A percentile compares a stretch with the other conserved stretches of the same genome.
Evolutionary conservation across 805 yeast species (phyloP).

Genomic region (Priceomyces medius): DNA sequence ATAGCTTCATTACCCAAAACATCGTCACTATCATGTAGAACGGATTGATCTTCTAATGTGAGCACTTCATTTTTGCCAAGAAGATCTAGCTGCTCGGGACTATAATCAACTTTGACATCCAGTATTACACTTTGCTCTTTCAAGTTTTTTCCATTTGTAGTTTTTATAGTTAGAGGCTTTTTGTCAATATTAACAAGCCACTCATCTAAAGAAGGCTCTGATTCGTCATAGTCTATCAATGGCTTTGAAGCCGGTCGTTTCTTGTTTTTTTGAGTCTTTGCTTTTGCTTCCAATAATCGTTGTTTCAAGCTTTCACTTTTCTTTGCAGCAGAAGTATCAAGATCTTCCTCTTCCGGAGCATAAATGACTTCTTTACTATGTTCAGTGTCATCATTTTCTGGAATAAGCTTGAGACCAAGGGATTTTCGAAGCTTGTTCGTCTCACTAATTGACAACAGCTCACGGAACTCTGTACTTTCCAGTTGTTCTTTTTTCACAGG

Average conservation of each 20-base stretch:
- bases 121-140: constrained; percentile 19
- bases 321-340: constrained; percentile 14
- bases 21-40: constrained; percentile 30
- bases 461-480: background rate
- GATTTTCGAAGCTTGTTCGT: constrained; percentile 53
- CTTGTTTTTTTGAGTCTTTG: constrained; percentile 19
- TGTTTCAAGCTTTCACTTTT: constrained; percentile 14
- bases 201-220: constrained; percentile 33
- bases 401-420: constrained; percentile 55
- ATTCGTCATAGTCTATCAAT: constrained; percentile 23
- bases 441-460: constrained; percentile 46
- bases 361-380: background rate
- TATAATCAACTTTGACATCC: constrained; percentile 47
- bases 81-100: constrained; percentile 35
- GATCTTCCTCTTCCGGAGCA: constrained; percentile 12
- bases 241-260: constrained; percentile 21
- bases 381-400: constrained; percentile 10
- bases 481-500: background rate
- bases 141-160: background rate
- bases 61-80: constrained; percentile 42
- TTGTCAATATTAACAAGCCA: constrained; percentile 39
- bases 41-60: constrained; percentile 54
- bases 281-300: constrained; percentile 19
- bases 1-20: constrained; percentile 41
- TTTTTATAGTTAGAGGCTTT: background rate